phyloP scores from a whole-genome alignment of 805 yeast species.

The Teunomyces funiuensis region DNA sequence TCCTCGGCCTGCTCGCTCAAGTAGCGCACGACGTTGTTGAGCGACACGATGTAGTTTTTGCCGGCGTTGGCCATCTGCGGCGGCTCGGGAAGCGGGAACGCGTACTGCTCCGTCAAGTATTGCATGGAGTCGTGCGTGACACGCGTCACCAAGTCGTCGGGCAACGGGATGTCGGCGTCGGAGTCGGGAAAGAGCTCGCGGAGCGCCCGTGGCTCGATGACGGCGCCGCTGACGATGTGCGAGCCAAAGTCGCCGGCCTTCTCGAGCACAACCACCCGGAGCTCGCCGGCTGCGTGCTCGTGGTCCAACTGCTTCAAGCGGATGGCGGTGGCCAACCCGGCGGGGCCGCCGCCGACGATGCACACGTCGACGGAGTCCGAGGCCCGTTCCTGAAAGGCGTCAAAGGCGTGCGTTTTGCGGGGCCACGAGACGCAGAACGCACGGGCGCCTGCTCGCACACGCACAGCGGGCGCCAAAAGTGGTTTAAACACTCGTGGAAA shows the following conservation, averaged over 20 bases:
- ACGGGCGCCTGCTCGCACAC: neutral
- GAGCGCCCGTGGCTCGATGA: slow-evolving; percentile 85
- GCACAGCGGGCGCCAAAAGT: neutral
- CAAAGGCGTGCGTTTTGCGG: neutral
- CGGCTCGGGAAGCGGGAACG: slow-evolving; percentile 85
- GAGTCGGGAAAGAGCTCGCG: slow-evolving; percentile 78
- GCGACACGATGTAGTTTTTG: slow-evolving; percentile 80
- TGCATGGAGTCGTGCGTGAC: slow-evolving; percentile 77
- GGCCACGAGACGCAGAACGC: neutral
- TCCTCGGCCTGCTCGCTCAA: slow-evolving; percentile 88
- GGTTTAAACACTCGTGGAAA: neutral
- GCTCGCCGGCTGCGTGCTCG: slow-evolving; percentile 59
- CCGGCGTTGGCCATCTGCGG: slow-evolving; percentile 83
- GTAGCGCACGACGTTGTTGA: slow-evolving; percentile 78
- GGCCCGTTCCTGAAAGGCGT: slow-evolving; percentile 46
- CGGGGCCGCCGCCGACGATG: slow-evolving; percentile 97
- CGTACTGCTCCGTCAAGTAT: slow-evolving; percentile 57
- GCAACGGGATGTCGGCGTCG: slow-evolving; percentile 71
- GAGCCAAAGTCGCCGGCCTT: slow-evolving; percentile 93
- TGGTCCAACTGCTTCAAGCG: slow-evolving; percentile 80
- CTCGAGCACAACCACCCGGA: slow-evolving; percentile 86
- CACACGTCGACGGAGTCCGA: slow-evolving; percentile 89
- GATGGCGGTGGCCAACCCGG: slow-evolving; percentile 94
- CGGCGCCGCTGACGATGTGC: slow-evolving; percentile 92
- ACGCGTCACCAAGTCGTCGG: slow-evolving; percentile 69